Conservation (phyloP, 768 basidiomycete genomes). For the Dendrothele bispora region DNA sequence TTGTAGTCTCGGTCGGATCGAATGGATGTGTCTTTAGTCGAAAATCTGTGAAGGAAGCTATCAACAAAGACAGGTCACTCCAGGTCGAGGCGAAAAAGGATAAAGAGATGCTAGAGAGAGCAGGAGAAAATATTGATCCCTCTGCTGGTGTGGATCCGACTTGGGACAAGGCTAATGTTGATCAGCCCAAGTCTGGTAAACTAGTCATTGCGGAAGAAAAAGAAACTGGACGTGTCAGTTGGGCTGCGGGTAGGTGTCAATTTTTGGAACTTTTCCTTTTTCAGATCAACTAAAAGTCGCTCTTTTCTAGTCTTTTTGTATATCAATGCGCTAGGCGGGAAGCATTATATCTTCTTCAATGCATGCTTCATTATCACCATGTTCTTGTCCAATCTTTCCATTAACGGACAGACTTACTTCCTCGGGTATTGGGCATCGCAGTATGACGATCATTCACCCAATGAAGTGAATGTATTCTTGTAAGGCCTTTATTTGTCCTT, state of each 20-base stretch:
- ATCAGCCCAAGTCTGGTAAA: constrained; percentile 33
- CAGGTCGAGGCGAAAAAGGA: constrained; percentile 1
- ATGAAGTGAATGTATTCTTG: constrained; percentile 7
- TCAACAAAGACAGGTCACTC: constrained; percentile 13
- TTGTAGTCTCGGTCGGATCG: constrained; percentile 39
- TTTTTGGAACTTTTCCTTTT: background rate
- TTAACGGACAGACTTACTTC: constrained; percentile 19
- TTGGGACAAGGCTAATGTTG: constrained; percentile 5
- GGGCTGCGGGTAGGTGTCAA: constrained; percentile 24
- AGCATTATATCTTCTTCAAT: constrained; percentile 20
- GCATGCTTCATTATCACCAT: constrained; percentile 14
- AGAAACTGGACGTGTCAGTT: constrained; percentile 42
- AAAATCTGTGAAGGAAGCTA: constrained; percentile 36
- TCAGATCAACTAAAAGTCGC: background rate
- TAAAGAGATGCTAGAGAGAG: constrained; percentile 12
- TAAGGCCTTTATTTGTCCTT: too few relatives aligned
- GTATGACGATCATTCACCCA: constrained; percentile 4
- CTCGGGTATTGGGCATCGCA: constrained; percentile 21
- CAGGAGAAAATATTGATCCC: background rate
- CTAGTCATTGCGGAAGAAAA: constrained; percentile 49
- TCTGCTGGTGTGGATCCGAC: background rate
- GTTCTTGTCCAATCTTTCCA: constrained; percentile 9
- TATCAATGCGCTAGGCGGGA: constrained; percentile 20
- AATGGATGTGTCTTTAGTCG: constrained; percentile 42
- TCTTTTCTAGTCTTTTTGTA: constrained; percentile 21